Evolutionary conservation across 148 eudicot genomes (phyloP).

Genomic region (Agrostemma githago): DNA sequence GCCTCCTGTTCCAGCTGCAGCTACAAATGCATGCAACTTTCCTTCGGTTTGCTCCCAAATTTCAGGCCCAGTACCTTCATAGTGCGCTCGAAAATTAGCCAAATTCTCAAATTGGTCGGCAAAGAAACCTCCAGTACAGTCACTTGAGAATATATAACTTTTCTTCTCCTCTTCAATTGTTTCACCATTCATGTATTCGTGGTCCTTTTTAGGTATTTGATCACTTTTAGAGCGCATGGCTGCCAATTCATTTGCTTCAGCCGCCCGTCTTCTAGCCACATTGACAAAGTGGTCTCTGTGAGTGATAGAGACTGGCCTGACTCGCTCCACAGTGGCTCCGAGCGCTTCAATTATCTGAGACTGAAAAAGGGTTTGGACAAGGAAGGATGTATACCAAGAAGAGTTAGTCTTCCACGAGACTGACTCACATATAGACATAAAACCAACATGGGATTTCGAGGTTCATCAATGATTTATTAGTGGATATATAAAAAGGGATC

Average conservation of each 20-base stretch:
- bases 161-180: conserved; percentile 25
- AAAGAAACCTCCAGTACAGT: conserved; percentile 85
- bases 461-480: neutral
- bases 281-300: conserved; percentile 92
- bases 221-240: conserved; percentile 24
- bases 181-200: conserved; percentile 31
- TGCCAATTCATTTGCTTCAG: conserved; percentile 71
- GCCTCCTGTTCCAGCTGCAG: conserved; percentile 98
- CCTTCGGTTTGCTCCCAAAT: conserved; percentile 90
- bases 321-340: conserved; percentile 92
- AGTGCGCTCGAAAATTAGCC: conserved; percentile 86
- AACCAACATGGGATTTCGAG: neutral
- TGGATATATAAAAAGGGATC: neutral
- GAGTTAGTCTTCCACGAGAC: neutral
- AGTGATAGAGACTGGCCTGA: conserved; percentile 96
- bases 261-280: conserved; percentile 85
- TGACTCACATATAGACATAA: neutral
- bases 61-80: conserved; percentile 94
- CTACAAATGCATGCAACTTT: conserved; percentile 76
- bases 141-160: conserved; percentile 36
- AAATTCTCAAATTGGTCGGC: conserved; percentile 97
- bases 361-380: conserved; percentile 33
- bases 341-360: conserved; percentile 94
- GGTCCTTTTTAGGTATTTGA: conserved; percentile 23
- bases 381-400: neutral